Evolutionary conservation across 2,329 filamentous ascomycete species (phyloP).

Genomic region (Colletotrichum nymphaeae): DNA sequence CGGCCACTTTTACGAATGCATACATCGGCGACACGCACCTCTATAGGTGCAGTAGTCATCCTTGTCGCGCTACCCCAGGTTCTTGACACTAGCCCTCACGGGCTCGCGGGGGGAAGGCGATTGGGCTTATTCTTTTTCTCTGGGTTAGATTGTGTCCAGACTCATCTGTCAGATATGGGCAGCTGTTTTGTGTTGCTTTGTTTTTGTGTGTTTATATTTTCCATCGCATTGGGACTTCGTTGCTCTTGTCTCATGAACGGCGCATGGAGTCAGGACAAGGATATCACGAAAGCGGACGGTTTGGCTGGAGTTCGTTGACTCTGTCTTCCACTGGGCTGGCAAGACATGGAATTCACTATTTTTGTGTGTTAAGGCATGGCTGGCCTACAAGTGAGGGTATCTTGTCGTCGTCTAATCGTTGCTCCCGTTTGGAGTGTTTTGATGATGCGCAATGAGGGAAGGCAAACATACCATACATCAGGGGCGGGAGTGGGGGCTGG

Average conservation of each 20-base stretch:
- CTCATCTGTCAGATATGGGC: slow-evolving; percentile 29
- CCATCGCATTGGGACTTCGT: slow-evolving; percentile 33
- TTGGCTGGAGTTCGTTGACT: slow-evolving; percentile 49
- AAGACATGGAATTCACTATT: slow-evolving; percentile 16
- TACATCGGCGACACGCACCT: slow-evolving; percentile 42
- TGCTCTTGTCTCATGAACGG: slow-evolving; percentile 49
- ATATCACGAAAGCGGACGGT: slow-evolving; percentile 46
- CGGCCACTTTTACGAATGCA: slow-evolving; percentile 46
- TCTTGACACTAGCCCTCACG: neutral
- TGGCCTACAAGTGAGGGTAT: neutral
- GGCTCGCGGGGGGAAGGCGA: slow-evolving; percentile 2
- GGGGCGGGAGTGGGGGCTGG: neutral
- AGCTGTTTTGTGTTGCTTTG: slow-evolving; percentile 27
- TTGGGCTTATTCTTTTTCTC: slow-evolving; percentile 22
- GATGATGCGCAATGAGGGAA: slow-evolving; percentile 6
- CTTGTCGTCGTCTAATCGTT: neutral
- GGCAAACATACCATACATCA: slow-evolving; percentile 5
- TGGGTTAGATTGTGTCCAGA: slow-evolving; percentile 11
- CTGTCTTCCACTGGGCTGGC: slow-evolving; percentile 32
- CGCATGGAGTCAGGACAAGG: slow-evolving; percentile 55
- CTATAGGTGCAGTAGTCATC: slow-evolving; percentile 12
- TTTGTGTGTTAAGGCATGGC: slow-evolving; percentile 14
- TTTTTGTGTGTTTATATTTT: slow-evolving; percentile 33
- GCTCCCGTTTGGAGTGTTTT: slow-evolving; percentile 2
- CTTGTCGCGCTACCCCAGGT: slow-evolving; percentile 1